Percentiles rank a stretch among this genome's conserved stretches.
phyloP scores from a whole-genome alignment of 345 rosid species.

The Combretum micranthum region DNA sequence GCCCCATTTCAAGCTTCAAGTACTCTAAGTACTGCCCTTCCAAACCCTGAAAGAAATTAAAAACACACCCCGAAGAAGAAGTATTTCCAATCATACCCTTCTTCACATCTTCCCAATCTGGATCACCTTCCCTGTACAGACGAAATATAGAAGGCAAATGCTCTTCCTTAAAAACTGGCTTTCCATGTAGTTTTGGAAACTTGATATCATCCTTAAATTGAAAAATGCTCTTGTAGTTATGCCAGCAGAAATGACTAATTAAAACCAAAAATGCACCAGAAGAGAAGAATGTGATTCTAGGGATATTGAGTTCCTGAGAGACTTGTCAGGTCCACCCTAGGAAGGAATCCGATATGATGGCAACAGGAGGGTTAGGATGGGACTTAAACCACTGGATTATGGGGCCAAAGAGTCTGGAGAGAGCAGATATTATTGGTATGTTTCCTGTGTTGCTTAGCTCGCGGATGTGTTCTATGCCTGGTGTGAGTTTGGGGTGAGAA shows the following conservation, averaged over 20 bases:
- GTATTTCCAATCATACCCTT: constrained; percentile 23
- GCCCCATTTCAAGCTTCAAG: no score
- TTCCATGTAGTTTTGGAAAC: constrained; percentile 38
- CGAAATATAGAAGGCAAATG: constrained; percentile 44
- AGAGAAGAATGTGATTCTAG: constrained; percentile 42
- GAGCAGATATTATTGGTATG: constrained; percentile 30
- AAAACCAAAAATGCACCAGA: constrained; percentile 26
- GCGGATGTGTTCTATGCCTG: constrained; percentile 51
- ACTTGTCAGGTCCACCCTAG: constrained; percentile 66
- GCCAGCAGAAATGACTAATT: constrained; percentile 23
- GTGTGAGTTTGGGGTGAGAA: constrained; percentile 42
- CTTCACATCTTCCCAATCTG: constrained; percentile 27
- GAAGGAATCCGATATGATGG: constrained; percentile 69
- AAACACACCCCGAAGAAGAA: constrained; percentile 43
- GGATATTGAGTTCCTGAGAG: constrained; percentile 30
- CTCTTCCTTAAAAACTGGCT: constrained; percentile 34
- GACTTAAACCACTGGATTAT: constrained; percentile 47
- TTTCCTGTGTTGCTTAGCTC: constrained; percentile 46
- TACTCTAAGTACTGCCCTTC: no score
- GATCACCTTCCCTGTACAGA: constrained; percentile 14
- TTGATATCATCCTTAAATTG: constrained; percentile 15
- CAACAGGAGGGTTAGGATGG: constrained; percentile 50
- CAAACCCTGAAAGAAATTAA: constrained; percentile 36
- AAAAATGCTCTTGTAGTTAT: constrained; percentile 9
- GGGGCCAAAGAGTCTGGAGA: constrained; percentile 35